Base-by-base conservation (phyloP, 768 basidiomycete genomes). In the Harrya chromipes region DNA sequence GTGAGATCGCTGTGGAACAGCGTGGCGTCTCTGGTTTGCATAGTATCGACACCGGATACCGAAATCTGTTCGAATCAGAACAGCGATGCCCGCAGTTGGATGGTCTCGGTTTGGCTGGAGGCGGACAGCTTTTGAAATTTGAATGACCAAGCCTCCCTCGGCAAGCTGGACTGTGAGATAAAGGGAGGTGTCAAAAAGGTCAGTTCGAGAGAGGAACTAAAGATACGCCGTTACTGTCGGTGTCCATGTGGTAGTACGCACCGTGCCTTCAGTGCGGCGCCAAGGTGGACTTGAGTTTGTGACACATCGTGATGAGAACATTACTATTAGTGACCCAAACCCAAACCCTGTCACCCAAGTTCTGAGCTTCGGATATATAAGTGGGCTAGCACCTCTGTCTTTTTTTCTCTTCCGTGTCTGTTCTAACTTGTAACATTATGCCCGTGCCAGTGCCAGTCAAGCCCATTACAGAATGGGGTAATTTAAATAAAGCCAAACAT, bases 401-500 rank as follows among this genome's bases (percentile, higher is more conserved):
- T 16, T 33, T 16, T 33, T 33, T 7, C 6, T 14, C 13, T 4
- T 33, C 33, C 6, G 13, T 33, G 5, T 33, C 35, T 16, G 17
- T 63, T n/a, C n/a, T n/a, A n/a, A n/a, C n/a, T n/a, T n/a, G n/a
- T n/a, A n/a, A n/a, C n/a, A n/a, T n/a, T n/a, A n/a, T 65, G 63
- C 63, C 63, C 0, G 63, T 62, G 0, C 55, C 60, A 0, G 55
- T 64, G 11, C 55, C 60, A 13, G 23, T 48, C 21, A 23, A 45
- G 40, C 33, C 33, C 4, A 33, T 14, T 16, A 24, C 54, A 47
- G 55, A 54, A 59, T 40, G 46, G 48, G 36, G 19, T 9, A 48
- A 49, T 29, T 54, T 49, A 60, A 65, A 65, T 55, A 65, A 56
- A 24, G 37, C 65, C 66, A 65, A 67, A 65, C 60, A 67, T 21